Conservation (phyloP, 306 rosid genomes). For the Betula pendula region DNA sequence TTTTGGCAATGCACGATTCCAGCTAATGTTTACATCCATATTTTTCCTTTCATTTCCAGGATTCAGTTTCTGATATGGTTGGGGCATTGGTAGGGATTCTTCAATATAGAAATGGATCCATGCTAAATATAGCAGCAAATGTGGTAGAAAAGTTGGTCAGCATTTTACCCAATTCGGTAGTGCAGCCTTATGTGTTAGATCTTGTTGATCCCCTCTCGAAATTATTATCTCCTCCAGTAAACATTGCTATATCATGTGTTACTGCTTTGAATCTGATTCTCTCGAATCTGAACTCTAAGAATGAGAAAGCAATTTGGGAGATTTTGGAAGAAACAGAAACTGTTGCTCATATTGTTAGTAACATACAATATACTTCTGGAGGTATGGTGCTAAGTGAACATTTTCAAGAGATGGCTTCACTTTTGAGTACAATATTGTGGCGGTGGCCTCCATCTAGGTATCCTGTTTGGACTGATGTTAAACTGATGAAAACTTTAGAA, state of each 20-base stretch:
- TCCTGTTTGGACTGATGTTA: slow-evolving; percentile 58
- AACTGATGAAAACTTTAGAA: slow-evolving; percentile 50
- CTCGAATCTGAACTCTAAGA: slow-evolving; percentile 52
- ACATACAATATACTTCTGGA: slow-evolving; percentile 38
- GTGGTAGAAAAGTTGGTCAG: slow-evolving; percentile 58
- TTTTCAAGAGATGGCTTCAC: slow-evolving; percentile 63
- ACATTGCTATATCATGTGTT: slow-evolving; percentile 56
- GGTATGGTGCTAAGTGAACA: slow-evolving; percentile 43
- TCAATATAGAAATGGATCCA: slow-evolving; percentile 44
- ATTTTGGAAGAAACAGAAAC: slow-evolving; percentile 47
- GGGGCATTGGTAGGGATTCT: slow-evolving; percentile 80
- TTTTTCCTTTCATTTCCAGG: slow-evolving; percentile 49
- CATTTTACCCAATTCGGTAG: slow-evolving; percentile 47
- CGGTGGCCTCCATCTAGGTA: slow-evolving; percentile 75
- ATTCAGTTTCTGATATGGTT: slow-evolving; percentile 56
- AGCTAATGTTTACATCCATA: slow-evolving; percentile 4
- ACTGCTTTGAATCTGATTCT: slow-evolving; percentile 60
- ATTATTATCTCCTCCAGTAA: slow-evolving; percentile 57
- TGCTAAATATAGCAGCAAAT: slow-evolving; percentile 55
- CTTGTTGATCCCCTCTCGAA: slow-evolving; percentile 65
- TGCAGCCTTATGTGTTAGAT: slow-evolving; percentile 54
- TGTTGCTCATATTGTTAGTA: slow-evolving; percentile 41
- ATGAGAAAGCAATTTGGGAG: slow-evolving; percentile 61
- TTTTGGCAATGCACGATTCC: not conserved
- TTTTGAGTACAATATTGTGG: slow-evolving; percentile 68